Evolutionary conservation across 1,284 basidiomycete genomes (phyloP), one percentile per base, ranked within the genome.

Genomic region (Tilletia caries): DNA sequence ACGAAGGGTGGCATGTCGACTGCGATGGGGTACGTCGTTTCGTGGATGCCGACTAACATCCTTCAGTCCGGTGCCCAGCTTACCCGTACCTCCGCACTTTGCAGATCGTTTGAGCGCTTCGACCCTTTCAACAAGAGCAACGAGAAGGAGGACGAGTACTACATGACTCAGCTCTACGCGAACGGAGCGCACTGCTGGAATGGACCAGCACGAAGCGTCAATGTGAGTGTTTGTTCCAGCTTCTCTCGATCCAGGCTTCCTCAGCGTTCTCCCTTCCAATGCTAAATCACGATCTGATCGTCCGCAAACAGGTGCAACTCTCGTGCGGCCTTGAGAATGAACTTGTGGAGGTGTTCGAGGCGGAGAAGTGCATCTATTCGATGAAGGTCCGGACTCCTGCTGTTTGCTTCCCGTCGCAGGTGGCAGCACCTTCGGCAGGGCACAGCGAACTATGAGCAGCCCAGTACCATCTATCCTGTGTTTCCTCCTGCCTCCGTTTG

Each of bases 321-420:
- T 86, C 88, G 3, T 99, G 95, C 79, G 95, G 93, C 1, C 90
- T 88, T 3, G 90, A 93, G 78, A 98, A 98, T 78, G 88, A 87
- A 5, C 83, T 99, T n/a, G 83, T 90, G 15, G 88, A 90, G 1
- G 89, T 98, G 3, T 87, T 89, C 64, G 95, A 99, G 85, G 77
- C 79, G 6, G 95, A 99, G 84, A 98, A 98, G 86, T 98, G 95
- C 86, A 93, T 95, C 84, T 98, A 98, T 82, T 88, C 90, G 79
- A 89, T 96, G 82, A 91, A 89, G 65, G 92, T 89, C 13, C 92
- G 91, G 33, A 89, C 90, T 0, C 96, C 95, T 5, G 95, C 95
- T 0, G 86, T 98, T 43, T 98, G 95, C 84, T 87, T 76, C 62
- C 73, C 79, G 1, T 52, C 33, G 41, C 46, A 34, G 54, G 29